Conservation (phyloP, 176 grass and related monocot genomes). For the Rhynchospora tenuis region DNA sequence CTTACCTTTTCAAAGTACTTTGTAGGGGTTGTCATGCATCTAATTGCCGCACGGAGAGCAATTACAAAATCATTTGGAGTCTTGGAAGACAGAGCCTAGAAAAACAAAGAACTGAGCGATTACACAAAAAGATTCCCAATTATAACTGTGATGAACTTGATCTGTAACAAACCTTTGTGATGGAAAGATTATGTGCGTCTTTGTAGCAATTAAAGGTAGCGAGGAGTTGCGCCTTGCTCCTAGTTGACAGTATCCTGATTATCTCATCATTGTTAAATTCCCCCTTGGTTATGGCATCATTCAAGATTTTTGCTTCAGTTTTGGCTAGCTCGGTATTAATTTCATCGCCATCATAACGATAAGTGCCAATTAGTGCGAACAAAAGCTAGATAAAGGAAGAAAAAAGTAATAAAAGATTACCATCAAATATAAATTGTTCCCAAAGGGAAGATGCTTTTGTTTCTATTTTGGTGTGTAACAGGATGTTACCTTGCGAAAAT, state of each 20-base stretch:
- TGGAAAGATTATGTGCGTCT: slow-evolving; percentile 34
- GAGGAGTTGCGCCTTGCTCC: slow-evolving; percentile 68
- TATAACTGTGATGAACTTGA: background rate
- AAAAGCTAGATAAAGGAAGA: slow-evolving; percentile 38
- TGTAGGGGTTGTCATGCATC: slow-evolving; percentile 36
- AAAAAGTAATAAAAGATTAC: background rate
- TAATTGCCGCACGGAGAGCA: slow-evolving; percentile 34
- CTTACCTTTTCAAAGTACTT: slow-evolving; percentile 68
- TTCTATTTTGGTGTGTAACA: background rate
- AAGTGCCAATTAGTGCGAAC: slow-evolving; percentile 49
- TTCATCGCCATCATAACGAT: slow-evolving; percentile 63
- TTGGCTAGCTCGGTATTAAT: slow-evolving; percentile 37
- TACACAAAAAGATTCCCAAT: background rate
- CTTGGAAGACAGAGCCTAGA: slow-evolving; percentile 38
- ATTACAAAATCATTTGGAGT: slow-evolving; percentile 34
- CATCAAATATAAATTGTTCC: background rate
- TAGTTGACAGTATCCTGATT: slow-evolving; percentile 65
- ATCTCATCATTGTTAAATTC: slow-evolving; percentile 38
- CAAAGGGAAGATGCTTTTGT: background rate
- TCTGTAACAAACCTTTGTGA: slow-evolving; percentile 49
- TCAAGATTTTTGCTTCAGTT: slow-evolving; percentile 53
- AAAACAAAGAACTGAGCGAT: background rate
- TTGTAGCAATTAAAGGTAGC: slow-evolving; percentile 64
- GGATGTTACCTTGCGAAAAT: slow-evolving; percentile 41
- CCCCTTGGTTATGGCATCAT: slow-evolving; percentile 29